phyloP scores from a whole-genome alignment of 129 eudicot species.

The Kitagawia praeruptora region DNA sequence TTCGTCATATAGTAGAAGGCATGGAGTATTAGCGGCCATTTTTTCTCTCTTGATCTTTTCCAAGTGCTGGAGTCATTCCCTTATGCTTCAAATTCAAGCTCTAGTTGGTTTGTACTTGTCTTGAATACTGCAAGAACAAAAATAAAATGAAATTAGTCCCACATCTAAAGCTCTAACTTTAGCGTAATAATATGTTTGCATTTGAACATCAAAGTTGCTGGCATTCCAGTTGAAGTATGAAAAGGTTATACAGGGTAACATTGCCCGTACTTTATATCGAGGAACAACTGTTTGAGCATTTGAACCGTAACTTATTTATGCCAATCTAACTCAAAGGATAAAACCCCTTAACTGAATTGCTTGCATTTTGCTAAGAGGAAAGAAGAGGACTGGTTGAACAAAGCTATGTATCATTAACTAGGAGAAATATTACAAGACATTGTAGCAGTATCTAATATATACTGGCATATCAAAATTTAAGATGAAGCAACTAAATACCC shows the following conservation, averaged over 20 bases:
- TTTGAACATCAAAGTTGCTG: background rate
- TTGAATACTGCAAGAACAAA: conserved; percentile 50
- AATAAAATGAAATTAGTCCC: background rate
- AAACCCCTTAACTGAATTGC: too few species aligned
- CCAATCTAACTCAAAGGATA: background rate
- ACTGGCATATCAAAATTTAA: background rate
- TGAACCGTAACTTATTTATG: background rate
- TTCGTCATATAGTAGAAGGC: too few species aligned
- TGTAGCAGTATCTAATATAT: background rate
- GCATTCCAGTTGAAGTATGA: too few species aligned
- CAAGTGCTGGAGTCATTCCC: too few species aligned
- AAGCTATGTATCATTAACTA: background rate
- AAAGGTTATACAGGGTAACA: background rate
- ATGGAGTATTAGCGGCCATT: too few species aligned
- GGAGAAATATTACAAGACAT: background rate
- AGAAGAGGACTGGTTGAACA: background rate
- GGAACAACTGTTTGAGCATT: background rate
- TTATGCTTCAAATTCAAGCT: too few species aligned
- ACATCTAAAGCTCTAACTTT: background rate
- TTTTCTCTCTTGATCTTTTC: too few species aligned
- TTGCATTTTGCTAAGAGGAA: too few species aligned
- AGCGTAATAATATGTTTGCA: background rate
- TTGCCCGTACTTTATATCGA: background rate
- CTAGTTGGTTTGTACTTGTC: conserved; percentile 79
- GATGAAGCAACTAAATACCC: background rate